Base-by-base conservation (phyloP, 2,329 filamentous ascomycete species). In the Aspergillus caelatus region DNA sequence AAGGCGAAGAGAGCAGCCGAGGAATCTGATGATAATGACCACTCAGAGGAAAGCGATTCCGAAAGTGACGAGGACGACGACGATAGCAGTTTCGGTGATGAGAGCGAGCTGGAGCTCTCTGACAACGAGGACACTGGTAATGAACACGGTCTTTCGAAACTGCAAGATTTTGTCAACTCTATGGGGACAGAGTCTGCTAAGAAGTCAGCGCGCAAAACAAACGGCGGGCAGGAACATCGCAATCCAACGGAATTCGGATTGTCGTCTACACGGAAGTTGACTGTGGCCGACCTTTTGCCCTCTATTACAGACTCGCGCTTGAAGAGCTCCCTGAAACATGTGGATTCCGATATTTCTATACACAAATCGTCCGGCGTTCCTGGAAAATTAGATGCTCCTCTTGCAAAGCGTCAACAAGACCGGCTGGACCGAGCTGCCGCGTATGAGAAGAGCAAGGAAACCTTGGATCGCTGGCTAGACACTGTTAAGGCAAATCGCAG, bases 401-500 rank as follows among this genome's bases (percentile, higher is more conserved):
- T 97, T 6, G 88, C 92, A 1, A 93, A 91, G 75, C 87, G 94
- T 65, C 91, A 96, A 71, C 94, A 98, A 77, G 93, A 94, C 74
- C 88, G 89, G 57, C 80, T 97, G 19, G 90, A 96, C 72, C 91
- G 95, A 58, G 83, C 84, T 58, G 93, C 89, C 28, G 95, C 95
- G 3, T 96, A 94, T 71, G 88, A 93, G 41, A 94, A 97, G 82
- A 94, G 93, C 57, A 97, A 96, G 72, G 90, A 97, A 77, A 94
- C 93, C 0, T 83, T 99, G 30, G 89, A 92, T 67, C 88, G 93
- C 71, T 99, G 95, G 95, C 90, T 90, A 36, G 94, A 97, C 65
- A 98, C 95, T 0, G 93, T 99, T 72, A 96, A 97, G 80, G 88
- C 92, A 36, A 97, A 97, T 77, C 90, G 95, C 64, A 87, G 93